phyloP scores from a whole-genome alignment of 495 filamentous ascomycete genomes.

The Neurospora africana region DNA sequence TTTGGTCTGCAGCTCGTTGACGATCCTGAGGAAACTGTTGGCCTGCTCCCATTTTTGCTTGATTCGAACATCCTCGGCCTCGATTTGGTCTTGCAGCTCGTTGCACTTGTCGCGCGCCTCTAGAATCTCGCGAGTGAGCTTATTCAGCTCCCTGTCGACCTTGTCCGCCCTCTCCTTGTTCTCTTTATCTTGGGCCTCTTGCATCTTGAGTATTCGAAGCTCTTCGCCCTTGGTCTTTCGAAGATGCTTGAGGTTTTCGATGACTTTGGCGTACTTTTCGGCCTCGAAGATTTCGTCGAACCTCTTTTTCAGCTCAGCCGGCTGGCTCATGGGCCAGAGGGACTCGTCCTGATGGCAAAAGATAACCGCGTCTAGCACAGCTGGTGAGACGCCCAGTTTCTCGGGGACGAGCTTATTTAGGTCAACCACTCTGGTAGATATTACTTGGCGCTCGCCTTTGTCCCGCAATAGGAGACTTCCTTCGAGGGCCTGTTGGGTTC shows the following conservation, averaged over 20 bases:
- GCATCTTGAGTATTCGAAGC: constrained; percentile 55
- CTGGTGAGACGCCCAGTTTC: constrained; percentile 80
- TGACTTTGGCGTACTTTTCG: constrained; percentile 90
- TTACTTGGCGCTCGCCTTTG: constrained; percentile 65
- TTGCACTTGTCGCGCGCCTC: constrained; percentile 46
- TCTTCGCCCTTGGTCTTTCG: constrained; percentile 75
- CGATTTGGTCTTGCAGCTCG: constrained; percentile 40
- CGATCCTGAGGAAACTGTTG: constrained; percentile 35
- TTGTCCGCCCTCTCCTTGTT: constrained; percentile 78
- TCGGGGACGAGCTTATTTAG: constrained; percentile 75
- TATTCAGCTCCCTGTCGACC: constrained; percentile 49
- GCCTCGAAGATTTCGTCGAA: constrained; percentile 99
- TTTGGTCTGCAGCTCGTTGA: constrained; percentile 61
- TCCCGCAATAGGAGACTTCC: constrained; percentile 61
- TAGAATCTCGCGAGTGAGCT: constrained; percentile 67
- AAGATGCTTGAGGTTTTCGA: constrained; percentile 80
- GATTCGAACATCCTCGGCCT: constrained; percentile 30
- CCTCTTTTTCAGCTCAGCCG: constrained; percentile 69
- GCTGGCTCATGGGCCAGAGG: constrained; percentile 94
- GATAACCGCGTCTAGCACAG: constrained; percentile 86
- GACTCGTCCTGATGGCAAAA: constrained; percentile 99
- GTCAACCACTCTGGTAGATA: constrained; percentile 70
- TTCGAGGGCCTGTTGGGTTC: constrained; percentile 69
- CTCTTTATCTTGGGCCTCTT: constrained; percentile 65
- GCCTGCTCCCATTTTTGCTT: constrained; percentile 33